phyloP scores from a whole-genome alignment of 2,329 filamentous ascomycete genomes.

The Sclerotiophoma versabilis region DNA sequence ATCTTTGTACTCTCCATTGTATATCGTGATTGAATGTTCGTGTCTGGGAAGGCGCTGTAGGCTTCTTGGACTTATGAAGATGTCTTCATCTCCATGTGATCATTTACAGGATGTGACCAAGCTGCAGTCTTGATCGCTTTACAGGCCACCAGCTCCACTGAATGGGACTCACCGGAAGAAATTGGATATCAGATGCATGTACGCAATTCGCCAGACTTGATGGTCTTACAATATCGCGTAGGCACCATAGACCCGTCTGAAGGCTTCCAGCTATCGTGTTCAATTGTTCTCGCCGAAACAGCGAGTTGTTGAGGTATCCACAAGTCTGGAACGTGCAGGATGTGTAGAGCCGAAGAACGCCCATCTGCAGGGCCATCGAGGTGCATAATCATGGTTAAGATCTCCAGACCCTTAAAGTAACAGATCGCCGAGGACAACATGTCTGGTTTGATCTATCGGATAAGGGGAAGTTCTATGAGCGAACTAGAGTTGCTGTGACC shows the following conservation, averaged over 20 bases:
- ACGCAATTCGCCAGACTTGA: neutral
- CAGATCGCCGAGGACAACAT: neutral
- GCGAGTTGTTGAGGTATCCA: constrained; percentile 1
- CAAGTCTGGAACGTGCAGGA: constrained; percentile 7
- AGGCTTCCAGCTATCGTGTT: neutral
- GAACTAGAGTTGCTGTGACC: neutral
- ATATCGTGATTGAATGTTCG: too few species aligned
- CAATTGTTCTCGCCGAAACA: neutral
- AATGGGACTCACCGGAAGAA: neutral
- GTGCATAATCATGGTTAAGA: constrained; percentile 2
- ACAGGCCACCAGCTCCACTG: too few species aligned
- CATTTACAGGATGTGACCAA: too few species aligned
- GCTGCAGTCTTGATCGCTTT: too few species aligned
- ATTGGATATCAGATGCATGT: neutral
- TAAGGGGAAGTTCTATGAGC: neutral
- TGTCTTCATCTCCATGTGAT: too few species aligned
- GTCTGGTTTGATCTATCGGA: neutral
- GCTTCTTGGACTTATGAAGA: too few species aligned
- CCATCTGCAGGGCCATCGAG: constrained; percentile 11
- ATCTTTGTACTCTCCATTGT: too few species aligned
- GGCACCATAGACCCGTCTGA: neutral
- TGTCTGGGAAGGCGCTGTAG: too few species aligned
- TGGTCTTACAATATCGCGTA: neutral
- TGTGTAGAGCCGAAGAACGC: constrained; percentile 4
- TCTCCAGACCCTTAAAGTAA: neutral